phyloP scores from a whole-genome alignment of 805 yeast genomes.

The Kodamaea lidongshanica region DNA sequence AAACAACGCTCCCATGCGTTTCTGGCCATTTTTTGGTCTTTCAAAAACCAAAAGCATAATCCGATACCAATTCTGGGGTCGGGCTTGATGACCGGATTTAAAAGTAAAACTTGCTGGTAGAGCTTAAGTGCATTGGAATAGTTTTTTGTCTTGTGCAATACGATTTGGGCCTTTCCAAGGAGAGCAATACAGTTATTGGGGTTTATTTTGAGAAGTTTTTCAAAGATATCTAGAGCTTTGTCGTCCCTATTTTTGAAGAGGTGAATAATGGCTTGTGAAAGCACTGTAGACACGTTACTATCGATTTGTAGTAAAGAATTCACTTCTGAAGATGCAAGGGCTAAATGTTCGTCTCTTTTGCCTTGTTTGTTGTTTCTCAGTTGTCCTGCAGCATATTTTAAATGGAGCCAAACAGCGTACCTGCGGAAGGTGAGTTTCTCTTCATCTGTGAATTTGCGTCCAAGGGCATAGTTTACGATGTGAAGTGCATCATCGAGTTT shows the following conservation, averaged over 20 bases:
- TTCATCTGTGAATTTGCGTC: slow-evolving; percentile 26
- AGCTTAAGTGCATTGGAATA: slow-evolving; percentile 68
- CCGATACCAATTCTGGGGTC: slow-evolving; percentile 96
- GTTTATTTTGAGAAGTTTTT: slow-evolving; percentile 48
- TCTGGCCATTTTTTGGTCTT: slow-evolving; percentile 69
- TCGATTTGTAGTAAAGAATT: slow-evolving; percentile 11
- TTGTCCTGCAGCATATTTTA: slow-evolving; percentile 28
- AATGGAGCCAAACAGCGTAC: slow-evolving; percentile 68
- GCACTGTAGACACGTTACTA: slow-evolving; percentile 36
- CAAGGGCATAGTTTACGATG: slow-evolving; percentile 54
- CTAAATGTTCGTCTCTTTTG: slow-evolving; percentile 18
- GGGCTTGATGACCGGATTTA: slow-evolving; percentile 74
- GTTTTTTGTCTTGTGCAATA: slow-evolving; percentile 61
- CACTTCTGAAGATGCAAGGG: slow-evolving; percentile 20
- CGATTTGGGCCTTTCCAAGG: slow-evolving; percentile 77
- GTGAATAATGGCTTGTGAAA: slow-evolving; percentile 64
- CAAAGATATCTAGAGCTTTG: slow-evolving; percentile 65
- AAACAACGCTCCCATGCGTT: slow-evolving; percentile 78
- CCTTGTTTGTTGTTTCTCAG: no score
- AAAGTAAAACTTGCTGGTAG: slow-evolving; percentile 74
- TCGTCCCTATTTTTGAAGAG: slow-evolving; percentile 58
- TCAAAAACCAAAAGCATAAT: slow-evolving; percentile 83
- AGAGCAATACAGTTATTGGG: slow-evolving; percentile 67
- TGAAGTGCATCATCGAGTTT: slow-evolving; percentile 55
- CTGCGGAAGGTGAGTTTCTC: slow-evolving; percentile 52